Evolutionary conservation across 345 rosid genomes (phyloP).

Genomic region (Populus simonii): DNA sequence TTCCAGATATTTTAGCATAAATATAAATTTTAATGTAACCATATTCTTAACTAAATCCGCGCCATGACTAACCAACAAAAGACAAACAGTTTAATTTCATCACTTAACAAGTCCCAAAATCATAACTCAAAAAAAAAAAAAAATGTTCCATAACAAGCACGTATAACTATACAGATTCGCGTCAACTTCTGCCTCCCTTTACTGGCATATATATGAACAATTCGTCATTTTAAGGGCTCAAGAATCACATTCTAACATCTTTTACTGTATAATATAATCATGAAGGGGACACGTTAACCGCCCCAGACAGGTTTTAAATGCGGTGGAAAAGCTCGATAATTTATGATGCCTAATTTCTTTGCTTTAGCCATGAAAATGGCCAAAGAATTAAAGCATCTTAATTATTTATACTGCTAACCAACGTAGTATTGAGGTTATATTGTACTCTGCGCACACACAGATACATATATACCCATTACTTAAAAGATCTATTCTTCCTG

Average conservation of each 20-base stretch:
- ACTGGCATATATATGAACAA: background rate
- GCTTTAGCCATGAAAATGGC: slow-evolving; percentile 4
- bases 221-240: background rate
- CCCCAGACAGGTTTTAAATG: slow-evolving; percentile 1
- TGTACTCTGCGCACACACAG: background rate
- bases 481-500: slow-evolving; percentile 11
- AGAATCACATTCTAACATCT: background rate
- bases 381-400: background rate
- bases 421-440: background rate
- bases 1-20: background rate
- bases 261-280: background rate
- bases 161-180: background rate
- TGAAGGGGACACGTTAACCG: slow-evolving; percentile 24
- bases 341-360: background rate
- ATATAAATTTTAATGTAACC: background rate
- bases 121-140: background rate
- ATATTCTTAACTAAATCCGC: background rate
- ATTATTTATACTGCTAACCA: background rate
- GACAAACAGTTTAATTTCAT: background rate
- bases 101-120: background rate
- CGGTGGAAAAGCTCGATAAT: background rate
- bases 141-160: background rate
- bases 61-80: background rate
- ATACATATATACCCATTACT: background rate
- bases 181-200: background rate